Conservation (phyloP, 2,329 filamentous ascomycete species). For the Stachybotrys chartarum region DNA sequence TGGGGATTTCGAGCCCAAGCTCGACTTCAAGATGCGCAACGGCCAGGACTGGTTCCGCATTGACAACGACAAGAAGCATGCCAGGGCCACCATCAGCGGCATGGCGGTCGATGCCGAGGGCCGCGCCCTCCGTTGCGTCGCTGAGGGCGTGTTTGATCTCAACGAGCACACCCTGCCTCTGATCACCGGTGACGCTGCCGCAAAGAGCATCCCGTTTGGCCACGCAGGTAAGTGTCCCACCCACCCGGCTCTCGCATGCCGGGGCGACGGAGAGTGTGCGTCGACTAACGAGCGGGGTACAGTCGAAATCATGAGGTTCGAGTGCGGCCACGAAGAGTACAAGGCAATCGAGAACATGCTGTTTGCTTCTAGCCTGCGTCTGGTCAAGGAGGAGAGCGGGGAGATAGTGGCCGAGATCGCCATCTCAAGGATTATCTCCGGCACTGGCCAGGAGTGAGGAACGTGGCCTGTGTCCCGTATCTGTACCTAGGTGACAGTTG, state of each 20-base stretch:
- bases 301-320: neutral
- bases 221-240: neutral
- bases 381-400: neutral
- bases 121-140: neutral
- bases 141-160: neutral
- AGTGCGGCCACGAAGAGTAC: neutral
- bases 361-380: neutral
- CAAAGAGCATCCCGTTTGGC: neutral
- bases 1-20: slow-evolving; percentile 1
- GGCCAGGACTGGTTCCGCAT: slow-evolving; percentile 1
- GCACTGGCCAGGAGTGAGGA: neutral
- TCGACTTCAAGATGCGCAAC: neutral
- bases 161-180: slow-evolving; percentile 1
- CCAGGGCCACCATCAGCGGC: neutral
- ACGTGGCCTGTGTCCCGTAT: too few relatives aligned
- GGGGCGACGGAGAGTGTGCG: neutral
- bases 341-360: neutral
- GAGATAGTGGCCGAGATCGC: neutral
- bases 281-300: neutral
- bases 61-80: slow-evolving; percentile 1
- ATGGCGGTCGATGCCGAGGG: neutral
- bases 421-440: neutral
- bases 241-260: too few relatives aligned
- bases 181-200: neutral
- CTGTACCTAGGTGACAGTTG: too few relatives aligned